Conservation (phyloP, 2,329 filamentous ascomycete species). For the Aspergillus sp. region DNA sequence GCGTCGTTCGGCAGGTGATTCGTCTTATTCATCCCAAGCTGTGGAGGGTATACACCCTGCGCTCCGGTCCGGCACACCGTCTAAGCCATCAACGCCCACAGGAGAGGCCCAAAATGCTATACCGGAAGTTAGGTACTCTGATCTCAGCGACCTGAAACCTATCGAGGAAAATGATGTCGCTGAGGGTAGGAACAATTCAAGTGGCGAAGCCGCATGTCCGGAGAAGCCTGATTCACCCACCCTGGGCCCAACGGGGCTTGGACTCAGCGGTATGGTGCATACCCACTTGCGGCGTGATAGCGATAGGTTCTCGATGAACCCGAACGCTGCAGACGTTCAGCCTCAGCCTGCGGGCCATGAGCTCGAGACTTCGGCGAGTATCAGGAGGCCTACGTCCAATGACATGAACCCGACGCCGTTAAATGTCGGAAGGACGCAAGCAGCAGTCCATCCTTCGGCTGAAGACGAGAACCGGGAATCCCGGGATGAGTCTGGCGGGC, state of each 20-base stretch:
- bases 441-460: not conserved
- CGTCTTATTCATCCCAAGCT: constrained; percentile 8
- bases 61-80: constrained; percentile 25
- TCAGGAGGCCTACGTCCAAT: not conserved
- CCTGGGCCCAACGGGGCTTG: constrained; percentile 52
- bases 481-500: constrained; percentile 31
- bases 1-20: constrained; percentile 12
- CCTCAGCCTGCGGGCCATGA: not conserved
- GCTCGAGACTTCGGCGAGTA: not conserved
- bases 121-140: constrained; percentile 29
- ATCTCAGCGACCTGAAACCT: constrained; percentile 31
- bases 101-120: constrained; percentile 22
- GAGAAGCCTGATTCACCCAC: constrained; percentile 63
- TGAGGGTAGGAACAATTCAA: constrained; percentile 5
- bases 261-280: constrained; percentile 70
- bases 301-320: constrained; percentile 61
- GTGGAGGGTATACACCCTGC: constrained; percentile 30
- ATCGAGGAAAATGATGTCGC: constrained; percentile 26
- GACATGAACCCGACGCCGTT: too few relatives aligned
- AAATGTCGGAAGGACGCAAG: too few relatives aligned
- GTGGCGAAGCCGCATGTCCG: constrained; percentile 8
- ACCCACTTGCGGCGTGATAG: constrained; percentile 78
- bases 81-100: constrained; percentile 20
- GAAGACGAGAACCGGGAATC: not conserved
- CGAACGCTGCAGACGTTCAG: not conserved